phyloP scores from a whole-genome alignment of 352 stramenopile genomes.

The Phytophthora kernoviae region DNA sequence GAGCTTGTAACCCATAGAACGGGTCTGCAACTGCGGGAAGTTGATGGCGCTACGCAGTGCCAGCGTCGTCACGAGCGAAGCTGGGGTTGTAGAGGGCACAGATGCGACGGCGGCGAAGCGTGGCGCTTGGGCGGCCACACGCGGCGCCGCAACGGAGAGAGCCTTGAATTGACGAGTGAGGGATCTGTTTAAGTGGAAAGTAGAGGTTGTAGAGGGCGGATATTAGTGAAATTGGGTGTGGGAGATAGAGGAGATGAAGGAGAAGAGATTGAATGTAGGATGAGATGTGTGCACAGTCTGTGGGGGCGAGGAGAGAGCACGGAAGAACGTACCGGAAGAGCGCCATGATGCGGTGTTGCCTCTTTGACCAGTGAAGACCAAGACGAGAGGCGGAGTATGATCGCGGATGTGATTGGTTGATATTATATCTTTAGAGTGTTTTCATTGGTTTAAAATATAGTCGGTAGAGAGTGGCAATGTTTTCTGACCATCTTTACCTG shows the following conservation, averaged over 20 bases:
- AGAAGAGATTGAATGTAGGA: background rate
- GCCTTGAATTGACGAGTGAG: constrained; percentile 60
- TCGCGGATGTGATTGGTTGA: constrained; percentile 27
- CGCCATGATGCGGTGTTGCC: constrained; percentile 32
- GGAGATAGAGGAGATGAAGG: constrained; percentile 12
- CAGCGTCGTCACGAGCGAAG: constrained; percentile 19
- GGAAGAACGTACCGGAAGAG: constrained; percentile 45
- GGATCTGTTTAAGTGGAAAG: constrained; percentile 33
- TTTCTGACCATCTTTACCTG: constrained; percentile 8
- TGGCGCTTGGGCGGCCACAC: constrained; percentile 23
- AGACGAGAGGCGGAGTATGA: constrained; percentile 5
- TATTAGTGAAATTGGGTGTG: background rate
- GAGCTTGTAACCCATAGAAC: constrained; percentile 81
- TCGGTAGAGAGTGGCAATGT: no score
- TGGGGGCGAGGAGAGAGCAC: background rate
- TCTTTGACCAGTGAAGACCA: constrained; percentile 31
- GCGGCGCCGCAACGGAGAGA: constrained; percentile 43
- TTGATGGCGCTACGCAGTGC: constrained; percentile 26
- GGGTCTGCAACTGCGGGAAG: constrained; percentile 58
- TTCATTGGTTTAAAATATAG: constrained; percentile 15
- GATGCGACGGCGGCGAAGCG: constrained; percentile 31
- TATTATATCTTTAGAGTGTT: background rate
- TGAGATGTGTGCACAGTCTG: background rate
- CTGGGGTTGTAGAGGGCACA: constrained; percentile 5
- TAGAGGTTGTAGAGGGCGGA: background rate